Evolutionary conservation across 192 early-diverging fungal genomes (phyloP).

Genomic region (Funneliformis mosseae): DNA sequence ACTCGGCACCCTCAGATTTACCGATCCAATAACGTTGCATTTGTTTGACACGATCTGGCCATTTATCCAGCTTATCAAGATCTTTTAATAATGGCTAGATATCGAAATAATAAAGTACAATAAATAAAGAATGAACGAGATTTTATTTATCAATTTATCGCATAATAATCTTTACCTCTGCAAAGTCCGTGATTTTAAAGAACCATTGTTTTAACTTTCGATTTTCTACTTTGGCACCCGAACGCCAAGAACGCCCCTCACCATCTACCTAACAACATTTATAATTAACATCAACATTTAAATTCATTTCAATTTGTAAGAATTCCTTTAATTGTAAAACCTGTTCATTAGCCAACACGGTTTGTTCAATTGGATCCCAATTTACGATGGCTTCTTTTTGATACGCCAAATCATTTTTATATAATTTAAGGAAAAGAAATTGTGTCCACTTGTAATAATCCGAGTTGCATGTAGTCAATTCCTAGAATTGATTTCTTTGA

Average conservation of each 20-base stretch:
- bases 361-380: conserved; percentile 97
- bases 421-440: conserved; percentile 78
- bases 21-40: conserved; percentile 96
- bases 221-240: conserved; percentile 89
- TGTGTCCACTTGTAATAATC: conserved; percentile 97
- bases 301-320: not conserved
- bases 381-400: conserved; percentile 90
- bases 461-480: conserved; percentile 84
- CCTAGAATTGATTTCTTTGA: conserved; percentile 45
- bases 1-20: conserved; percentile 77
- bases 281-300: not conserved
- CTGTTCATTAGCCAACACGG: conserved; percentile 95
- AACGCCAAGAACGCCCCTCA: conserved; percentile 86
- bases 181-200: conserved; percentile 82
- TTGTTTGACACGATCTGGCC: conserved; percentile 88
- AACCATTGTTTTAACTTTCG: conserved; percentile 91
- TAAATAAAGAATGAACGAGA: not conserved
- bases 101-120: not conserved
- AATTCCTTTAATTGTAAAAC: conserved; percentile 36
- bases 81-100: conserved; percentile 62
- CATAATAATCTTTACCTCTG: conserved; percentile 55
- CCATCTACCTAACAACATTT: conserved; percentile 66
- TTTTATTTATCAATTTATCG: not conserved
- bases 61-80: conserved; percentile 71
- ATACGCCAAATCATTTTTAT: conserved; percentile 79